These are phyloP conservation scores for Tieghemostelium lacteum DNA, from an alignment of 78 protist species.

Conservation along the genomic window DNA sequence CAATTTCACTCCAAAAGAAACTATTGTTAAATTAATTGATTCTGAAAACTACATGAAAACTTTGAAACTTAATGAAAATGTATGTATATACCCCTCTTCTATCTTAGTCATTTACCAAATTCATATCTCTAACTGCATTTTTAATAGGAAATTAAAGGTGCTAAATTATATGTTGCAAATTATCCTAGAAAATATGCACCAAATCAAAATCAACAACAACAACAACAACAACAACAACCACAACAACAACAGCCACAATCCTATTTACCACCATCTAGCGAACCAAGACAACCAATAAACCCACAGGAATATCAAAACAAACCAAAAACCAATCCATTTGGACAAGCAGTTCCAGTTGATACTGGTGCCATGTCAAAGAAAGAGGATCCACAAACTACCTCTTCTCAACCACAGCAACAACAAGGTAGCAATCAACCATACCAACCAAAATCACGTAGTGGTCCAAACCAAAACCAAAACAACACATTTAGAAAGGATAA, in stretches of 20 bases:
- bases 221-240: not conserved
- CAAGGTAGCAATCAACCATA: not conserved
- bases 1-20: not conserved
- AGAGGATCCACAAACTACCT: not conserved
- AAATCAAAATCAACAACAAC: not conserved
- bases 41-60: not conserved
- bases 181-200: not conserved
- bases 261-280: not conserved
- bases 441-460: not conserved
- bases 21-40: not conserved
- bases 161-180: not conserved
- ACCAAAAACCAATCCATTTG: constrained; percentile 32
- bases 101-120: too few relatives aligned
- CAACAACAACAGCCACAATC: constrained; percentile 1
- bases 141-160: not conserved
- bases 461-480: not conserved
- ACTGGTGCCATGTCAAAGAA: not conserved
- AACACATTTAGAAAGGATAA: not conserved
- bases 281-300: not conserved
- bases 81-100: not conserved
- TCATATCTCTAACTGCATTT: too few relatives aligned
- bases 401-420: not conserved
- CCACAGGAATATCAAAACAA: not conserved
- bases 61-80: not conserved
- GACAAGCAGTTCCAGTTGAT: constrained; percentile 21